phyloP scores from a whole-genome alignment of 495 filamentous ascomycete genomes.

The Bacidia rubella region DNA sequence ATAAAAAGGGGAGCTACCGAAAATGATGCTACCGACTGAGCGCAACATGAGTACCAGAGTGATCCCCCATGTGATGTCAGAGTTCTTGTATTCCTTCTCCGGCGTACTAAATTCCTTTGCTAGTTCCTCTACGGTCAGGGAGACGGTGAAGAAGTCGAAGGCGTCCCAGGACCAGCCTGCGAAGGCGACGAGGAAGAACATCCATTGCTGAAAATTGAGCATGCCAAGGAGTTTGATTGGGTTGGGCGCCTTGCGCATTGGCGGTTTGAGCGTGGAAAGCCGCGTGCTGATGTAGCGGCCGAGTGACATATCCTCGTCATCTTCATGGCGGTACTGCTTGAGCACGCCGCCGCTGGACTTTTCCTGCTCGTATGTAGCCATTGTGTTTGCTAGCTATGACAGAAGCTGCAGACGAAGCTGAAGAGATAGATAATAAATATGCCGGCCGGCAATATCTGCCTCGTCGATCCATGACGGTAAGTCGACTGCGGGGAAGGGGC shows the following conservation, averaged over 20 bases:
- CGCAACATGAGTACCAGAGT: conserved; percentile 74
- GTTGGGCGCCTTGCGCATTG: conserved; percentile 66
- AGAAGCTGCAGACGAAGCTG: neutral
- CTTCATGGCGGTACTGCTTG: neutral
- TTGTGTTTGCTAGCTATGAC: neutral
- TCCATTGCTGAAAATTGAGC: conserved; percentile 66
- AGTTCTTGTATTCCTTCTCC: conserved; percentile 33
- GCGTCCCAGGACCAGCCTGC: conserved; percentile 73
- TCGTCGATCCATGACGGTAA: neutral
- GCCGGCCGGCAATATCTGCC: neutral
- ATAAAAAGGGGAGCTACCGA: too few relatives aligned
- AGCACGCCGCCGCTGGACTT: neutral
- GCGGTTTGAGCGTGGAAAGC: conserved; percentile 57
- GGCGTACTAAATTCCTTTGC: conserved; percentile 44
- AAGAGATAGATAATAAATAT: neutral
- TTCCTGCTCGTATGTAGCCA: neutral
- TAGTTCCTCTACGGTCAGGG: conserved; percentile 55
- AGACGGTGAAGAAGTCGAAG: conserved; percentile 88
- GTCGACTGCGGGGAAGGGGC: neutral
- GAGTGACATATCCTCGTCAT: conserved; percentile 31
- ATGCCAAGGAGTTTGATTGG: conserved; percentile 57
- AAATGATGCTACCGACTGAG: conserved; percentile 39
- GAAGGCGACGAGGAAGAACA: conserved; percentile 55
- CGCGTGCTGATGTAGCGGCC: conserved; percentile 56
- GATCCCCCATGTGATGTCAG: conserved; percentile 84